Conservation (phyloP, 257 asterid genomes). For the Capsicum pubescens region DNA sequence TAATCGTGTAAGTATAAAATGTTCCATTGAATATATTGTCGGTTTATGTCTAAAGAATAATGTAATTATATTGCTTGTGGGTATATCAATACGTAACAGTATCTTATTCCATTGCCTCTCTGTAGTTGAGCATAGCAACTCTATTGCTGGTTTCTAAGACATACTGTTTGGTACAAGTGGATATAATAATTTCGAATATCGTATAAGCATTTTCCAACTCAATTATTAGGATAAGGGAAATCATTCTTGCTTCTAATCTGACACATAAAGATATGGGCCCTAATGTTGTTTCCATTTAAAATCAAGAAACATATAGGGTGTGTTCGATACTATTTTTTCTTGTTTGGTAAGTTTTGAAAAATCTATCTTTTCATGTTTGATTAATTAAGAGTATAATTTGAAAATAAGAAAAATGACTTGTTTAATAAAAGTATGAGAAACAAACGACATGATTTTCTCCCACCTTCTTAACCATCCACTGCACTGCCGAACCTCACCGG, state of each 20-base stretch:
- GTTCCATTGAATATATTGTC: no score
- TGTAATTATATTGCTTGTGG: background rate
- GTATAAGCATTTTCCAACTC: conserved; percentile 22
- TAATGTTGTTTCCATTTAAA: background rate
- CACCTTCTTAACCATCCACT: no score
- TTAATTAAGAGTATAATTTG: no score
- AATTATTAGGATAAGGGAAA: conserved; percentile 30
- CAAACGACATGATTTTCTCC: no score
- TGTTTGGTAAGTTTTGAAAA: no score
- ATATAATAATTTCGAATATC: conserved; percentile 21
- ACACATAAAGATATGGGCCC: background rate
- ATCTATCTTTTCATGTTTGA: no score
- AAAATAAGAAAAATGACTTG: no score
- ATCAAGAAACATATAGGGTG: no score
- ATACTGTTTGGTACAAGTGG: conserved; percentile 21
- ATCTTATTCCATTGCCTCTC: background rate
- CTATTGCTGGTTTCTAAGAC: background rate
- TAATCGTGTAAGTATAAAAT: no score
- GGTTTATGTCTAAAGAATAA: background rate
- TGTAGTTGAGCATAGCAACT: conserved; percentile 9
- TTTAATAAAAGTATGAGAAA: no score
- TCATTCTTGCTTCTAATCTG: background rate
- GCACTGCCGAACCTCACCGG: no score
- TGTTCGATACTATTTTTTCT: no score
- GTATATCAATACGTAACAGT: background rate